These are phyloP conservation scores for Globisporangium lucens DNA, from an alignment of 352 stramenopile genomes.

Conservation along the genomic window DNA sequence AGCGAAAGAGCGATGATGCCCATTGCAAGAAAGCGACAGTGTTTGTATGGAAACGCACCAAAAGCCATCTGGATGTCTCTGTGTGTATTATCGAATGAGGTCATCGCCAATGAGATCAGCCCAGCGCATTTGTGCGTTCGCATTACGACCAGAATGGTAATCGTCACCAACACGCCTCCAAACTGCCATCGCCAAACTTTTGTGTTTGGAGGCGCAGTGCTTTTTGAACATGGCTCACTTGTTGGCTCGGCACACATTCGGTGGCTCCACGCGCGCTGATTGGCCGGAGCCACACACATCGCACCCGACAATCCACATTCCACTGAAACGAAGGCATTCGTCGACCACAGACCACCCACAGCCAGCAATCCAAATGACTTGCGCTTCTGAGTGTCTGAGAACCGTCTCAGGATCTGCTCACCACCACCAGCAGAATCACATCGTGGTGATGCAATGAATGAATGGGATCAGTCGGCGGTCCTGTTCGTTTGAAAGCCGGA, in stretches of 20 bases:
- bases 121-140: not conserved
- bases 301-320: conserved; percentile 4
- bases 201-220: not conserved
- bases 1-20: not conserved
- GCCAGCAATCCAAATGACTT: not conserved
- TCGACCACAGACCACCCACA: not conserved
- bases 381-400: not conserved
- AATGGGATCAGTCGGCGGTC: not conserved
- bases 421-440: not conserved
- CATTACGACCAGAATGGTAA: not conserved
- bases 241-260: not conserved
- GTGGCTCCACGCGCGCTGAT: not conserved
- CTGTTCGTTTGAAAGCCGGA: not conserved
- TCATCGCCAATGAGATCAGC: not conserved
- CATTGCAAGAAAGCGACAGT: not conserved
- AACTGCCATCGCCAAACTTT: not conserved
- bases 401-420: not conserved
- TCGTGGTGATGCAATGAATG: not conserved
- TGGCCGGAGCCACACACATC: conserved; percentile 1
- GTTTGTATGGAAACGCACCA: not conserved
- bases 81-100: not conserved
- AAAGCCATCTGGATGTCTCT: not conserved
- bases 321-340: not conserved
- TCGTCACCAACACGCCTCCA: not conserved
- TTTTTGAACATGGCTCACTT: not conserved